Base-by-base conservation (phyloP, 2,329 filamentous ascomycete species). In the Botryotinia narcissicola region DNA sequence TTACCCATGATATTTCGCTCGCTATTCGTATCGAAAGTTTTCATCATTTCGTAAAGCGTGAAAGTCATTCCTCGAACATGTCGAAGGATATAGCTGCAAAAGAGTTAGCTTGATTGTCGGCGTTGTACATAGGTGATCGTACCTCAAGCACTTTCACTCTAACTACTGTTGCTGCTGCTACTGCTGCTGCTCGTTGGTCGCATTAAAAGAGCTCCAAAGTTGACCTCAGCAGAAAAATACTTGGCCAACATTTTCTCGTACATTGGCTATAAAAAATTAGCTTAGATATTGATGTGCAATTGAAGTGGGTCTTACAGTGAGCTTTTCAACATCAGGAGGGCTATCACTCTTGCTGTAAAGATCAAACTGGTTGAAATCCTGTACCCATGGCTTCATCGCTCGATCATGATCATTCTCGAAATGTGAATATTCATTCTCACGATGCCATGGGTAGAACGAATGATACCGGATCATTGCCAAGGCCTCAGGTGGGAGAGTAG, bases 401-500 rank as follows among this genome's bases (percentile, higher is more conserved):
- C n/a, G 51, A 79, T 97, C 94, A 81, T 94, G 91, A 75, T 92
- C 90, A 81, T 91, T 88, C 94, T 97, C 97, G 82, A 97, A 88
- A 83, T 93, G 89, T 75, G 83, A 83, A 84, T 97, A 97, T 10
- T 93, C 94, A 72, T 91, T 91, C 82, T 92, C 91, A 75, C 87
- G 89, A 84, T 97, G 94, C 94, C 94, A 97, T 25, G 94, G 91
- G 83, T 97, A 97, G 84, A 97, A 97, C 9, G 91, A 93, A 84
- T 97, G 94, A 84, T 97, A 97, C 73, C 94, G 70, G 81, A 97
- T 96, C 93, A 97, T 97, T 75, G 94, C 94, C 18, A 97, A 87
- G 0, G 92, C 92, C 86, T 97, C 94, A 64, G 88, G 86, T 0
- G 94, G 94, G 61, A 97, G 86, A 0, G 85, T 91, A 67, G 88